phyloP scores from a whole-genome alignment of 176 grass and related monocot species.

The Eragrostis nindensis region DNA sequence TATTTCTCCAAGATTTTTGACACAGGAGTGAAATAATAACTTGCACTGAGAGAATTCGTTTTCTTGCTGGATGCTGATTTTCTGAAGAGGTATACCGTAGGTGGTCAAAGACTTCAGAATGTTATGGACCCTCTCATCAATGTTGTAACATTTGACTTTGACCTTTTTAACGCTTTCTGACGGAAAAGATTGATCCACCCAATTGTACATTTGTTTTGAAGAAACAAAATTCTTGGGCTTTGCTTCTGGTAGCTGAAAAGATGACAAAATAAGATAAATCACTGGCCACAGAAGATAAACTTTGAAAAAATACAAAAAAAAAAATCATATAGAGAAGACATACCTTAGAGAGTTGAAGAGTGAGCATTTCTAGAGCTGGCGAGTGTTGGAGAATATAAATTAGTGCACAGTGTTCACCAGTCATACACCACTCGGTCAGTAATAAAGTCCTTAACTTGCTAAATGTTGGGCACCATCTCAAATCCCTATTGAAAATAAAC shows the following conservation, averaged over 20 bases:
- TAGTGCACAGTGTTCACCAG: background rate
- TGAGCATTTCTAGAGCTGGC: slow-evolving; percentile 22
- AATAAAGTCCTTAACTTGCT: slow-evolving; percentile 4
- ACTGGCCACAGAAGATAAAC: background rate
- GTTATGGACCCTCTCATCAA: background rate
- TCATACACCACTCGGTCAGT: background rate
- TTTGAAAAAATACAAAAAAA: background rate
- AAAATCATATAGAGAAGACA: background rate
- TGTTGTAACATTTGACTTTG: background rate
- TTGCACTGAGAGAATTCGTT: background rate
- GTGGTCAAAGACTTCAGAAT: slow-evolving; percentile 9
- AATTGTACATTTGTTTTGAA: background rate
- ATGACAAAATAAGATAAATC: background rate
- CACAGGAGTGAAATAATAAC: background rate
- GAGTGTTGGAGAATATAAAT: slow-evolving; percentile 21
- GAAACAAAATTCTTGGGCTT: background rate
- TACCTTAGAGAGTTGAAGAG: background rate
- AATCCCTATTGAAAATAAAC: slow-evolving; percentile 21
- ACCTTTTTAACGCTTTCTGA: slow-evolving; percentile 21
- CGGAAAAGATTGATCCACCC: background rate
- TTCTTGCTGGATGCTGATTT: slow-evolving; percentile 15
- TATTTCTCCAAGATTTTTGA: too few species aligned
- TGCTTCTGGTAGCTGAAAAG: background rate
- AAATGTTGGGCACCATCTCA: slow-evolving; percentile 31
- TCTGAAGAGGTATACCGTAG: slow-evolving; percentile 8